A percentile compares a stretch with the other conserved stretches of the same genome.
phyloP scores from a whole-genome alignment of 306 rosid species.

The Leucaena leucocephala region DNA sequence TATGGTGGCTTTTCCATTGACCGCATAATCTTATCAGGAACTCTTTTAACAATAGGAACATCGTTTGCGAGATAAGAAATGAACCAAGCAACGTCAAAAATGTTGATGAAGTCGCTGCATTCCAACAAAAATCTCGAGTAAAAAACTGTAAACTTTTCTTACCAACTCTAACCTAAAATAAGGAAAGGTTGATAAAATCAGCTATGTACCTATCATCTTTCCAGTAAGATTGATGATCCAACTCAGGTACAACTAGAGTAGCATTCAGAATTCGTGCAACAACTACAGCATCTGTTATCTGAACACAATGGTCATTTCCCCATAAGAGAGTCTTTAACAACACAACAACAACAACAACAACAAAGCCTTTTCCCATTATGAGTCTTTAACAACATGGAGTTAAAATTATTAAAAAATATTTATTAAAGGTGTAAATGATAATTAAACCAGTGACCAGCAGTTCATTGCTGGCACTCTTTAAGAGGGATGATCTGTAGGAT shows the following conservation, averaged over 20 bases:
- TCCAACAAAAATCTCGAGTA: conserved; percentile 10
- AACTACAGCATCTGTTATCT: conserved; percentile 98
- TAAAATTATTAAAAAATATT: neutral
- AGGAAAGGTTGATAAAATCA: conserved; percentile 21
- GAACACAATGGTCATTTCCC: conserved; percentile 11
- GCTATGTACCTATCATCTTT: conserved; percentile 80
- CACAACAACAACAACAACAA: too few relatives aligned
- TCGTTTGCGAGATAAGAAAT: conserved; percentile 86
- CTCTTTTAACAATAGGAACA: conserved; percentile 81
- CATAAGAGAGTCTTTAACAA: too few relatives aligned
- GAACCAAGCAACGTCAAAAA: conserved; percentile 92
- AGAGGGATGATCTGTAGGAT: conserved; percentile 8
- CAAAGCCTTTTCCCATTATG: too few relatives aligned
- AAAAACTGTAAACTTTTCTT: conserved; percentile 25
- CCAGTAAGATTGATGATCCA: conserved; percentile 96
- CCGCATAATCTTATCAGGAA: conserved; percentile 90
- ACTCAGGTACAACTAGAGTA: conserved; percentile 90
- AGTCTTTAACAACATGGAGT: too few relatives aligned
- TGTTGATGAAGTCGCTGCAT: conserved; percentile 80
- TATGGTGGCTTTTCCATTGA: conserved; percentile 99
- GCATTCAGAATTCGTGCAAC: conserved; percentile 97
- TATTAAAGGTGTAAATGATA: conserved; percentile 17
- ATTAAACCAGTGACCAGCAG: conserved; percentile 4
- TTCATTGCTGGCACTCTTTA: neutral
- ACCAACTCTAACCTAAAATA: conserved; percentile 14